These are phyloP conservation scores for Diutina pseudorugosa DNA, from an alignment of 1,139 yeast species.

Conservation along the genomic window DNA sequence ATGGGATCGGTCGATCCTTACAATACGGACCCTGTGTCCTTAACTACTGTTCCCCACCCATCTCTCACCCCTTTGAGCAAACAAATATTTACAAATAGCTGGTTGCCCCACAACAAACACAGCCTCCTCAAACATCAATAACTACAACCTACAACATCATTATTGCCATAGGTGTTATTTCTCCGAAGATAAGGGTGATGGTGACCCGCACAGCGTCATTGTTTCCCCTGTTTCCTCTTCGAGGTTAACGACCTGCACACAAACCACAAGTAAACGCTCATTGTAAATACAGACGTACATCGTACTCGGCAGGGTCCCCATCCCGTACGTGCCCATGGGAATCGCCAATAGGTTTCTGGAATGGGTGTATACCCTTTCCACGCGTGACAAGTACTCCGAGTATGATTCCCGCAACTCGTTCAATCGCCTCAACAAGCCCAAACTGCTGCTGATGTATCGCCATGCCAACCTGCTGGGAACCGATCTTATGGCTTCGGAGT, in stretches of 20 bases:
- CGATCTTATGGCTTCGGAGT: slow-evolving; percentile 1
- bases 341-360: slow-evolving; percentile 15
- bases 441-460: slow-evolving; percentile 20
- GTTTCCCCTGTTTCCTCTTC: not conserved
- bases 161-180: too few species aligned
- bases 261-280: not conserved
- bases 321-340: not conserved
- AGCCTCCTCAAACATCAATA: too few species aligned
- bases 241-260: not conserved
- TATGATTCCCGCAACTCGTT: slow-evolving; percentile 41
- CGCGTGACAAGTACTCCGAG: slow-evolving; percentile 60
- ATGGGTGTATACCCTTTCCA: slow-evolving; percentile 50
- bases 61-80: too few species aligned
- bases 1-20: not conserved
- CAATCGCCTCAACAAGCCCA: slow-evolving; percentile 32
- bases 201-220: not conserved
- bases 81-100: too few species aligned
- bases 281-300: not conserved
- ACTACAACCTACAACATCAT: not conserved
- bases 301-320: not conserved
- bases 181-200: not conserved
- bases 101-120: too few species aligned
- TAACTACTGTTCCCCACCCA: too few species aligned
- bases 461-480: slow-evolving; percentile 17
- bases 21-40: too few species aligned